Base-by-base conservation (phyloP, 2,329 filamentous ascomycete genomes). In the Aciculosporium take region DNA sequence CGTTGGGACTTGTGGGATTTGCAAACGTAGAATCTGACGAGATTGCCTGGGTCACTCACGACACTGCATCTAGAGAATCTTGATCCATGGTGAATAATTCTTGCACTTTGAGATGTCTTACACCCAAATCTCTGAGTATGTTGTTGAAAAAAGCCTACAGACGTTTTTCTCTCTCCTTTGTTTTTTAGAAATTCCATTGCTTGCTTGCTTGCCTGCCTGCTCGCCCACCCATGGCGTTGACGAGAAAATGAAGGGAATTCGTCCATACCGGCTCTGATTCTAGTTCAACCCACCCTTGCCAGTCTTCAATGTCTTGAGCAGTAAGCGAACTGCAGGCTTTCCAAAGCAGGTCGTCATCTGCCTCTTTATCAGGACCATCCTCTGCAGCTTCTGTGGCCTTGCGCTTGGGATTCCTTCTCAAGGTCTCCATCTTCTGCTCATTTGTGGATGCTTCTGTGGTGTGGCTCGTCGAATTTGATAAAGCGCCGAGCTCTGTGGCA, bases 221-320 rank as follows among this genome's bases (percentile, higher is more conserved):
- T 25, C 20, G 28, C n/a, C 8, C 17, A 15, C 23, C n/a, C 25
- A 21, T 31, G 13, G 37, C 7, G n/a, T 42, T 6, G 13, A 30
- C 10, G 7, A 23, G 17, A 24, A 21, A n/a, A 3, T 7, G 17
- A n/a, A n/a, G 24, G 13, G 4, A 4, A 15, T 6, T 15, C 7
- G 7, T n/a, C 55, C 74, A 61, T 61, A 86, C 85, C 7, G 88
- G 88, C 47, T 95, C 87, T 6, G 86, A 94, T 60, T 94, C 87
- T 38, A 96, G 71, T 54, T 95, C 87, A 44, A 80, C 73, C 77
- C 82, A 89, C 20, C 81, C 81, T 38, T 74, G 68, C 76, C 81
- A 87, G 24, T 69, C 67, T 21, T 69, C 59, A 20, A 71, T 67
- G 50, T 83, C 76, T 24, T 69, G 59, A 5, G 59, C 53, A 3